Base-by-base conservation (phyloP, 495 filamentous ascomycete species). In the Symbiotaphrina buchneri region DNA sequence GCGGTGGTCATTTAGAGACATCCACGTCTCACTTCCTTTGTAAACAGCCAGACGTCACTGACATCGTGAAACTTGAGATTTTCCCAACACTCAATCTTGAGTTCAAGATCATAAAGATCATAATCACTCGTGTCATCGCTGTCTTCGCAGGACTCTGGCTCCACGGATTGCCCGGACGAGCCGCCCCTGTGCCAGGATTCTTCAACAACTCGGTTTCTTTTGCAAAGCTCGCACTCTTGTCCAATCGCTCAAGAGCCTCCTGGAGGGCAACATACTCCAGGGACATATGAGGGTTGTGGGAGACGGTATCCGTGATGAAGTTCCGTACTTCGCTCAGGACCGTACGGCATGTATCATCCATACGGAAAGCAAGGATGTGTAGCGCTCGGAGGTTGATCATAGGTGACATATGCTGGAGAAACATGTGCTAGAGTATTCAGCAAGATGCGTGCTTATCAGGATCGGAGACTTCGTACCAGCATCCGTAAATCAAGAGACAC, bases 241-340 rank as follows among this genome's bases (percentile, higher is more conserved):
- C 33, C 26, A 66, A 42, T 4, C 51, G 47, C 17, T 60, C 49
- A 5, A 61, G 55, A 4, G 37, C 45, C 3, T 51, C 44, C 28
- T 54, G 54, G 5, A 67, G 46, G 2, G 62, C 56, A 13, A 71
- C 34, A 45, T 56, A 69, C 43, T 65, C 54, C 5, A 70, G 53
- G 37, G 56, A 58, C 39, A 61, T 39, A 4, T 53, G 38, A 0
- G 59, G 56, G 32, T 58, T 49, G 37, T 65, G 57, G 1, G 54
- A 47, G 16, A 69, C 39, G 33, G 48, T 63, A 43, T 71, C 66
- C 16, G 61, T 45, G 16, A 57, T 47, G 39, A 67, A 68, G 10
- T 48, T 49, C 30, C 57, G 55, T 6, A 55, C 55, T 40, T 68
- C 61, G 6, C 47, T 39, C 36, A 53, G 47, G 5, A 65, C 50